These are phyloP conservation scores for Aspergillus cavernicola DNA, from an alignment of 495 filamentous ascomycete genomes.

Conservation along the genomic window DNA sequence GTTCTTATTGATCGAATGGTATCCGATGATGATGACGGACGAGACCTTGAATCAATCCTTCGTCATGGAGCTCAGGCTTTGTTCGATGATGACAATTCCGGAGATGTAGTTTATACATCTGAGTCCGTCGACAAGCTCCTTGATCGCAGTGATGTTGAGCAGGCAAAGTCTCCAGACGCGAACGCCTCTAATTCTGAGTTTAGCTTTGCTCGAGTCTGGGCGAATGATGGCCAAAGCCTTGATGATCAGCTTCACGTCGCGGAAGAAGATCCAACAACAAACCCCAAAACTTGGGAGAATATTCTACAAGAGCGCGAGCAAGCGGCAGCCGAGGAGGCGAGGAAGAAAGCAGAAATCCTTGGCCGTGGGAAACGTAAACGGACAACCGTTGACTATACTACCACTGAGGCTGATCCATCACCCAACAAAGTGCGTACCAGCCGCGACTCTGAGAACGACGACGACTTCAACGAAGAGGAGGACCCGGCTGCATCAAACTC, in stretches of 20 bases:
- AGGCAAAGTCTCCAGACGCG: conserved; percentile 54
- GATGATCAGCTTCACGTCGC: conserved; percentile 56
- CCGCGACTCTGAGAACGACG: conserved; percentile 29
- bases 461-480: conserved; percentile 28
- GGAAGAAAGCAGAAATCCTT: conserved; percentile 60
- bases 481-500: conserved; percentile 22
- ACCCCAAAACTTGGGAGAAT: conserved; percentile 77
- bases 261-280: conserved; percentile 43
- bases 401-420: conserved; percentile 13
- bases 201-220: conserved; percentile 90
- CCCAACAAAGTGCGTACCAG: conserved; percentile 25
- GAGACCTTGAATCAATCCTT: conserved; percentile 84
- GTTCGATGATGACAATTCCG: conserved; percentile 67
- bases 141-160: conserved; percentile 77
- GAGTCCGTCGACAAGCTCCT: conserved; percentile 81
- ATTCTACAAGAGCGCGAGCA: conserved; percentile 80
- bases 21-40: conserved; percentile 64
- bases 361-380: conserved; percentile 76
- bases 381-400: conserved; percentile 37
- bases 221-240: conserved; percentile 66
- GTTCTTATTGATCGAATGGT: conserved; percentile 89
- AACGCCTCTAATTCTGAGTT: conserved; percentile 73
- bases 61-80: conserved; percentile 82
- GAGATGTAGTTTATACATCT: conserved; percentile 71
- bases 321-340: conserved; percentile 64